A percentile compares a stretch with the other conserved stretches of the same genome.
Evolutionary conservation across 495 filamentous ascomycete genomes (phyloP).

Genomic region (Aspergillus bridgeri): DNA sequence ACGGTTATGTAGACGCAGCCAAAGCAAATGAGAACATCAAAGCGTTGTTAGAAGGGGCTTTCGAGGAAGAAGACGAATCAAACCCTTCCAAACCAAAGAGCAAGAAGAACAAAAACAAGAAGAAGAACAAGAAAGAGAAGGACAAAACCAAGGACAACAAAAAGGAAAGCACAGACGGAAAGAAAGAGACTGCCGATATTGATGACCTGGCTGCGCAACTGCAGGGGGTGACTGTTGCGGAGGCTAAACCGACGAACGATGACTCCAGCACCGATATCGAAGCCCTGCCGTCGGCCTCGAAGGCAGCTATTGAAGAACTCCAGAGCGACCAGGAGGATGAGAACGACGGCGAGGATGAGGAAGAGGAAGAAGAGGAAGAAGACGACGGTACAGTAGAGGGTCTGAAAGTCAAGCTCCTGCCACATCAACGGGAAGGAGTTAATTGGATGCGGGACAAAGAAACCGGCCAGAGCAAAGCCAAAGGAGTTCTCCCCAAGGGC

Average conservation of each 20-base stretch:
- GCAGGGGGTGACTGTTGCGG: conserved; percentile 52
- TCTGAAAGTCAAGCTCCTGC: conserved; percentile 78
- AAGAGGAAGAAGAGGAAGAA: conserved; percentile 64
- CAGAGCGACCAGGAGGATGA: conserved; percentile 42
- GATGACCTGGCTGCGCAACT: conserved; percentile 59
- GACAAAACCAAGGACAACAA: conserved; percentile 47
- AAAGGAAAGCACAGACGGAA: conserved; percentile 17
- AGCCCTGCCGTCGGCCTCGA: conserved; percentile 46
- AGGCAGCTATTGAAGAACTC: conserved; percentile 33
- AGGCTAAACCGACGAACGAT: conserved; percentile 21
- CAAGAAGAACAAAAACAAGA: conserved; percentile 43
- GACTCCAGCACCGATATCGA: conserved; percentile 39
- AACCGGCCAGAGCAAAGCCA: conserved; percentile 68
- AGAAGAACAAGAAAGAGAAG: conserved; percentile 46
- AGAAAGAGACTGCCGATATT: conserved; percentile 33
- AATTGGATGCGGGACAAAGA: conserved; percentile 92
- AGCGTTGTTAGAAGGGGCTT: conserved; percentile 77
- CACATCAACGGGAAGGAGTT: conserved; percentile 89
- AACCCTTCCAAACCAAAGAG: conserved; percentile 47
- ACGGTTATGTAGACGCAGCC: conserved; percentile 68
- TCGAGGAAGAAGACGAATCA: conserved; percentile 77
- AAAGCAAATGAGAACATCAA: conserved; percentile 85
- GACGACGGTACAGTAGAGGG: conserved; percentile 77
- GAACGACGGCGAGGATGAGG: conserved; percentile 50
- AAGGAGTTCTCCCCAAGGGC: conserved; percentile 75